phyloP scores from a whole-genome alignment of 768 basidiomycete genomes.

The Russula earlei region DNA sequence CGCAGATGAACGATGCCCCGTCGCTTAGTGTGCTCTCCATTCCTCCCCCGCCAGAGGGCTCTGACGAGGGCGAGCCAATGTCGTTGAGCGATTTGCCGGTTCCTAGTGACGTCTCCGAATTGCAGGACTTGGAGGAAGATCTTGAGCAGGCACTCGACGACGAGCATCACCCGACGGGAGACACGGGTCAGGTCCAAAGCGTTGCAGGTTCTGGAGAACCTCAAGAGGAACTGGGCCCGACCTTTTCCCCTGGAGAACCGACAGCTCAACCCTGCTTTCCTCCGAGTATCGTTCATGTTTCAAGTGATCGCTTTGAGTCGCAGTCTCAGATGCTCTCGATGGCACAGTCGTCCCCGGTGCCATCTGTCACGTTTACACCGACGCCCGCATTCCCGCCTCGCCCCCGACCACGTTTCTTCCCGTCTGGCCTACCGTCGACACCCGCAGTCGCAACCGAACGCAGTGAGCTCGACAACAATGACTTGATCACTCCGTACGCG shows the following conservation, averaged over 20 bases:
- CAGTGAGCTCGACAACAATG: slow-evolving; percentile 18
- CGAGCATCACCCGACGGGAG: neutral
- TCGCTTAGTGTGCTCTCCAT: slow-evolving; percentile 13
- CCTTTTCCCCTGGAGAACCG: slow-evolving; percentile 59
- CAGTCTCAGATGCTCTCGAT: slow-evolving; percentile 32
- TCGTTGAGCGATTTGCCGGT: slow-evolving; percentile 6
- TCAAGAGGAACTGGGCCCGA: slow-evolving; percentile 38
- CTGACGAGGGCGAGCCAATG: slow-evolving; percentile 5
- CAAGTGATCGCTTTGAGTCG: neutral
- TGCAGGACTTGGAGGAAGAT: slow-evolving; percentile 8
- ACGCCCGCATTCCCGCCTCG: slow-evolving; percentile 59
- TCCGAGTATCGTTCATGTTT: slow-evolving; percentile 1
- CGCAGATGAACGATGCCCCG: neutral
- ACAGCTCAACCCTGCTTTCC: slow-evolving; percentile 13
- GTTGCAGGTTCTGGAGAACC: neutral
- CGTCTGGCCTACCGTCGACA: slow-evolving; percentile 16
- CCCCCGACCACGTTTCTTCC: slow-evolving; percentile 51
- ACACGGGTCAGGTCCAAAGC: neutral
- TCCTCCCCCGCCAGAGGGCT: slow-evolving; percentile 15
- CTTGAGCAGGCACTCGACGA: slow-evolving; percentile 3
- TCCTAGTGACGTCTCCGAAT: slow-evolving; percentile 9
- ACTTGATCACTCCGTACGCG: slow-evolving; percentile 57
- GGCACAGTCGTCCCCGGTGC: slow-evolving; percentile 45
- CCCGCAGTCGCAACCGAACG: slow-evolving; percentile 19
- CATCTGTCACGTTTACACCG: slow-evolving; percentile 53